These are phyloP conservation scores for Moesziomyces sp. DNA, from an alignment of 1,284 basidiomycete genomes.

Conservation along the genomic window DNA sequence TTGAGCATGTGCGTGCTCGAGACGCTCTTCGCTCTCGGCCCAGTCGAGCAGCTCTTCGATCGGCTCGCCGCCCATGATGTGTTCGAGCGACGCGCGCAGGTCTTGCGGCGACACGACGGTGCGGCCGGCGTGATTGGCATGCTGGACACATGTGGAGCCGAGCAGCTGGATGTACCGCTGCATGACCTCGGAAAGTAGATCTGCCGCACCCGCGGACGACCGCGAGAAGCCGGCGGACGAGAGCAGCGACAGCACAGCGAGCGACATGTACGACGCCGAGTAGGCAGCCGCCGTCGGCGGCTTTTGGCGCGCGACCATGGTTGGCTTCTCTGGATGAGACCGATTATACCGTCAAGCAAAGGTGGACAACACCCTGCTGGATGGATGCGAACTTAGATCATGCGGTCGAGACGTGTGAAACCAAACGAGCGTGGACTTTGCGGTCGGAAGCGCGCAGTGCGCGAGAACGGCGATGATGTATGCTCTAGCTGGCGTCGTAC, in stretches of 20 bases:
- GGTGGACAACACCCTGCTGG: constrained; percentile 29
- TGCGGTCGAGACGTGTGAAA: constrained; percentile 7
- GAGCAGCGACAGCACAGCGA: constrained; percentile 35
- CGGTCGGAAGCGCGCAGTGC: too few species aligned
- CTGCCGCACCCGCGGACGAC: constrained; percentile 41
- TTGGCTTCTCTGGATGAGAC: too few species aligned
- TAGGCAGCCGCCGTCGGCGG: constrained; percentile 43
- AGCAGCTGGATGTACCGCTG: constrained; percentile 55
- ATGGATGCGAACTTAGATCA: constrained; percentile 21
- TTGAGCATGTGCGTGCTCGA: constrained; percentile 4
- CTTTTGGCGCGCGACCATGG: constrained; percentile 34
- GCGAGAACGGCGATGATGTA: too few species aligned
- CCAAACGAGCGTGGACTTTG: too few species aligned
- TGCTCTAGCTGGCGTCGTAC: background rate
- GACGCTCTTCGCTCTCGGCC: constrained; percentile 50
- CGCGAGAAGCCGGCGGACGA: constrained; percentile 52
- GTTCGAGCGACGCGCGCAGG: constrained; percentile 45
- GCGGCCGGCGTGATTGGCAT: constrained; percentile 50
- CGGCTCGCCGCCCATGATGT: constrained; percentile 49
- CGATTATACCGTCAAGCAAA: constrained; percentile 2
- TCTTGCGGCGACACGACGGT: constrained; percentile 40
- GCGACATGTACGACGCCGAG: constrained; percentile 45
- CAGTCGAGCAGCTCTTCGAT: constrained; percentile 52
- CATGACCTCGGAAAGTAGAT: constrained; percentile 52
- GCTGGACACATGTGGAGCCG: constrained; percentile 34